Evolutionary conservation across 2,329 filamentous ascomycete species (phyloP).

Genomic region (Botryosphaeria agaves): DNA sequence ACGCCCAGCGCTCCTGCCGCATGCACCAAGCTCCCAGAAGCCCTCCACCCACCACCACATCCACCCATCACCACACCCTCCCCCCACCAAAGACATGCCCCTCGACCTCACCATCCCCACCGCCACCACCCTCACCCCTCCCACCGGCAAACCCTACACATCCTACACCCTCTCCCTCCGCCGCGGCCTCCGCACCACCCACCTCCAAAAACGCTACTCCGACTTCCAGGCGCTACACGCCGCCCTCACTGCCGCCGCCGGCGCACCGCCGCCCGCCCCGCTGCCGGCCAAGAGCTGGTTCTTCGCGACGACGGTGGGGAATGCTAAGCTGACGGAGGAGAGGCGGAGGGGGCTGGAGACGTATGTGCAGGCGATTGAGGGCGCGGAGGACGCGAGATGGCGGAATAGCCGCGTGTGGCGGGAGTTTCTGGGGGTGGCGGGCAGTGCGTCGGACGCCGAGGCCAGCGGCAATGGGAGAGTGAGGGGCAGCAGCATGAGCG

Average conservation of each 20-base stretch:
- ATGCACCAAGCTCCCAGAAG: no score
- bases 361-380: constrained; percentile 57
- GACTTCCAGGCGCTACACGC: constrained; percentile 56
- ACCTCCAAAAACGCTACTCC: constrained; percentile 66
- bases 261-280: constrained; percentile 44
- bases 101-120: constrained; percentile 29
- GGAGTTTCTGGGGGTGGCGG: constrained; percentile 53
- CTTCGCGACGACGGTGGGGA: constrained; percentile 51
- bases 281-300: constrained; percentile 66
- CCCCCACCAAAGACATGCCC: constrained; percentile 19
- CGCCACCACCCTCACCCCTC: constrained; percentile 25
- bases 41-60: background rate
- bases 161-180: constrained; percentile 65
- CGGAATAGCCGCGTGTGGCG: constrained; percentile 56
- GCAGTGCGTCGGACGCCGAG: constrained; percentile 9
- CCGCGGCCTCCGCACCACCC: constrained; percentile 58
- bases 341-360: constrained; percentile 51
- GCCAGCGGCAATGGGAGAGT: constrained; percentile 20
- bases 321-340: constrained; percentile 50
- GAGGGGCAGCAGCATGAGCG: constrained; percentile 18
- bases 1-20: no score
- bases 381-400: constrained; percentile 59
- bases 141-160: constrained; percentile 51
- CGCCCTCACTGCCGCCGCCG: constrained; percentile 41
- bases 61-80: background rate